Evolutionary conservation across 2,329 filamentous ascomycete genomes (phyloP).

Genomic region (Fusarium chaquense): DNA sequence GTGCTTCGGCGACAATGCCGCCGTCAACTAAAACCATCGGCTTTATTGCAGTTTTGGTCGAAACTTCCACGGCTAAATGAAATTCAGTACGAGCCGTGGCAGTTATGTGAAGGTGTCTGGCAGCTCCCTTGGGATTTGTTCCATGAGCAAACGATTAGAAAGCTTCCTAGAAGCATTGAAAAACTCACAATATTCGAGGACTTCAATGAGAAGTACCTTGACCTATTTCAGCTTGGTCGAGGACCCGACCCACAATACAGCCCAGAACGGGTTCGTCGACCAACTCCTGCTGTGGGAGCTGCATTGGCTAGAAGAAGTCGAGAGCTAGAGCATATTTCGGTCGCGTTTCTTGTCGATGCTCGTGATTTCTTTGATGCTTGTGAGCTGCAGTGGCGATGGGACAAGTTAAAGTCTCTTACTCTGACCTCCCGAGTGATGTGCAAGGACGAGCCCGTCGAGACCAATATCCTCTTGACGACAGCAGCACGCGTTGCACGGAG

Average conservation of each 20-base stretch:
- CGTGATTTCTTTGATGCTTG: conserved; percentile 10
- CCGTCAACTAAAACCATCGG: conserved; percentile 11
- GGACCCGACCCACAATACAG: not conserved
- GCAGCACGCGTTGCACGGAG: conserved; percentile 1
- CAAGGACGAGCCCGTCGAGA: not conserved
- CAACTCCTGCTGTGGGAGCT: rapidly evolving
- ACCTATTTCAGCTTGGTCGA: not conserved
- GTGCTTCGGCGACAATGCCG: conserved; percentile 26
- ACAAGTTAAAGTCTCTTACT: not conserved
- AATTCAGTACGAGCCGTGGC: conserved; percentile 29
- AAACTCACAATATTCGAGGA: conserved; percentile 28
- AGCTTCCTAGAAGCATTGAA: conserved; percentile 41
- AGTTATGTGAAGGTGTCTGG: not conserved
- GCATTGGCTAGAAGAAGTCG: not conserved
- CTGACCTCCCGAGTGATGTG: conserved; percentile 3
- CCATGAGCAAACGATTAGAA: not conserved
- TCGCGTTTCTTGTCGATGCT: conserved; percentile 14
- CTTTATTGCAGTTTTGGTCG: conserved; percentile 7
- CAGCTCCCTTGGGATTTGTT: not conserved
- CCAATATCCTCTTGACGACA: not conserved
- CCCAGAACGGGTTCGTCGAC: conserved; percentile 10
- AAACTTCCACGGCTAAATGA: conserved; percentile 18
- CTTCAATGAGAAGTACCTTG: conserved; percentile 30
- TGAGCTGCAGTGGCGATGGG: conserved; percentile 2
- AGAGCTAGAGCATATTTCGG: conserved; percentile 4